phyloP scores from a whole-genome alignment of 139 green algal species.

The Asterochloris sp. region DNA sequence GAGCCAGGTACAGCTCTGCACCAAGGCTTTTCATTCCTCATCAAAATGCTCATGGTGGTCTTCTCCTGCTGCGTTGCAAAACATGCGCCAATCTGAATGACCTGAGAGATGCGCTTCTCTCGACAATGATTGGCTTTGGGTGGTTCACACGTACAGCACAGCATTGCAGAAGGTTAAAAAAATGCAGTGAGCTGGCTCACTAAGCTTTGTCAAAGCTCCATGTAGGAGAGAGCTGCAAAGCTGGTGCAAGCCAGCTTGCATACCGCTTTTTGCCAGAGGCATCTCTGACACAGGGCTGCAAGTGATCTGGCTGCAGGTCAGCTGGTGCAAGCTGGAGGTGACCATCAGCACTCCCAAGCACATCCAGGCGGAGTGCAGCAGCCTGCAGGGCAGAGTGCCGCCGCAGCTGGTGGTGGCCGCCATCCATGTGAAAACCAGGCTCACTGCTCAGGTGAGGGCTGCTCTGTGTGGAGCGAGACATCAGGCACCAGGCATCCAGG shows the following conservation, averaged over 20 bases:
- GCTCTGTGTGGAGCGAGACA: not conserved
- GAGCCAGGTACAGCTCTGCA: slow-evolving; percentile 17
- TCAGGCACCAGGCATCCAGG: not conserved
- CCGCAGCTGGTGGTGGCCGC: slow-evolving; percentile 84
- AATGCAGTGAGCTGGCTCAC: too few relatives aligned
- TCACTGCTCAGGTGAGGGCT: slow-evolving; percentile 45
- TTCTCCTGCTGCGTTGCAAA: not conserved
- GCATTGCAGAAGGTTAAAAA: too few relatives aligned
- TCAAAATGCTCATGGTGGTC: not conserved
- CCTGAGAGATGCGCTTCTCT: too few relatives aligned
- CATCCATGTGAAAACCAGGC: slow-evolving; percentile 83
- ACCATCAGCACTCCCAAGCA: slow-evolving; percentile 58
- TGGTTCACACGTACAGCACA: too few relatives aligned
- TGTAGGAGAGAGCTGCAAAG: too few relatives aligned
- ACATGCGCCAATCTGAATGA: not conserved
- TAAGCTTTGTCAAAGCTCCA: too few relatives aligned
- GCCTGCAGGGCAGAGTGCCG: slow-evolving; percentile 28
- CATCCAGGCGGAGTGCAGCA: slow-evolving; percentile 22
- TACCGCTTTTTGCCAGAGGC: too few relatives aligned
- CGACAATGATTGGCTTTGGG: too few relatives aligned
- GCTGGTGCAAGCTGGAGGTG: slow-evolving; percentile 93
- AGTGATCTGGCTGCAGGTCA: slow-evolving; percentile 47
- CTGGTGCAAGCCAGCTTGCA: too few relatives aligned
- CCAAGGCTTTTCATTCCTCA: too few relatives aligned
- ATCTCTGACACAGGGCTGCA: too few relatives aligned